Base-by-base conservation (phyloP, 78 protist species). In the Diacronema lutheri region DNA sequence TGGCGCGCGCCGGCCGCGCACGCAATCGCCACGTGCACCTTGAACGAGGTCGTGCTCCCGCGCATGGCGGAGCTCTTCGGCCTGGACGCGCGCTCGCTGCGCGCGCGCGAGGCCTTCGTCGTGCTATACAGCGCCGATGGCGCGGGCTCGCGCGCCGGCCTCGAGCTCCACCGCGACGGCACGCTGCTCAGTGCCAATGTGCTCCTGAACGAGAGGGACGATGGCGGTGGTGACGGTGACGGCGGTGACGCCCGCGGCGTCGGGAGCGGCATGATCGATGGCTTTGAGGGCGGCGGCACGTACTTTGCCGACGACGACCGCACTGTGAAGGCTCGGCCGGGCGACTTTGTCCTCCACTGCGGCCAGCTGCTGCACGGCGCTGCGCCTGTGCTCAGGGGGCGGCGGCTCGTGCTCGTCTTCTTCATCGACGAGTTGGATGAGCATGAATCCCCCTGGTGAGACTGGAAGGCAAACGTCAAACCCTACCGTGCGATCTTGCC, bases 281-380 rank as follows among this genome's bases (percentile, higher is more conserved):
- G 13, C 26, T 25, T 25, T 9, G 31, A 1, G 26, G 65, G 31
- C 5, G 65, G 65, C 65, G 65, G 65, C 31, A 58, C 65, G 19
- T 4, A 4, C 65, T 58, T 58, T 9, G 65, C 65, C 11, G 31
- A 10, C 11, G 9, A 29, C 11, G 25, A 1, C 31, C 31, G 25
- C 31, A 7, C 31, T 1, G 5, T 7, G 31, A 25, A 9, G 31
- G 31, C 29, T 1, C 25, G 31, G 31, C 31, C 25, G 31, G 65
- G 65, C 29, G 65, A 58, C 31, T 58, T 10, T 20, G 25, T 58
- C 31, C 4, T 10, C 12, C 6, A 7, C 31, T 58, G 65, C 65
- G 65, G 65, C 65, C 65, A 58, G 65, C 29, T 58, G 65, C 65
- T 25, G 65, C 65, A 58, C 65, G 65, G 65, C 31, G 65, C 65